Evolutionary conservation across 208 protist genomes (phyloP).

Genomic region (Perkinsela sp.): DNA sequence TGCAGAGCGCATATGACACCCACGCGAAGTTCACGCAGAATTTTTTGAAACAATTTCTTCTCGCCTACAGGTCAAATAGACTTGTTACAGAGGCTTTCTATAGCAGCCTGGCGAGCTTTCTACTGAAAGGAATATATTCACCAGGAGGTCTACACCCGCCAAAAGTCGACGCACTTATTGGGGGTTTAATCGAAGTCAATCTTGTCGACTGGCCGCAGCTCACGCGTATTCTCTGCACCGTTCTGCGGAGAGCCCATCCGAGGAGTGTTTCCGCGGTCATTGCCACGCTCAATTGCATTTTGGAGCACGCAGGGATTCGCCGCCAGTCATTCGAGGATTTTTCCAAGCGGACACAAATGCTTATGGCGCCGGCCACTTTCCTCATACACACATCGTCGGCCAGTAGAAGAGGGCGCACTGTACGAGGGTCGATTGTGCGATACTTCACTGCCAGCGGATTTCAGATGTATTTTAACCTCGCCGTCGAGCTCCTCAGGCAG

Average conservation of each 20-base stretch:
- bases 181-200: neutral
- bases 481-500: neutral
- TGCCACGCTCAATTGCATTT: neutral
- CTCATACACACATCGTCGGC: neutral
- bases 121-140: too few relatives aligned
- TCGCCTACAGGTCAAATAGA: neutral
- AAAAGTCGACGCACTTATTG: too few relatives aligned
- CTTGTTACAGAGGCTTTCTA: neutral
- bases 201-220: neutral
- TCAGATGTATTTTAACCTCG: neutral
- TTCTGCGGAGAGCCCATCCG: neutral
- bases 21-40: neutral
- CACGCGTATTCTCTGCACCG: neutral
- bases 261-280: neutral
- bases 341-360: neutral
- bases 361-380: neutral
- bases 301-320: neutral
- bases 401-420: neutral
- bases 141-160: too few relatives aligned
- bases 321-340: neutral
- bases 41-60: neutral
- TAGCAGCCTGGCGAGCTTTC: too few relatives aligned
- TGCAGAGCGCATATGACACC: neutral
- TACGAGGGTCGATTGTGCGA: neutral
- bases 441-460: neutral